Base-by-base conservation (phyloP, 345 rosid genomes). In the Excoecaria agallocha region DNA sequence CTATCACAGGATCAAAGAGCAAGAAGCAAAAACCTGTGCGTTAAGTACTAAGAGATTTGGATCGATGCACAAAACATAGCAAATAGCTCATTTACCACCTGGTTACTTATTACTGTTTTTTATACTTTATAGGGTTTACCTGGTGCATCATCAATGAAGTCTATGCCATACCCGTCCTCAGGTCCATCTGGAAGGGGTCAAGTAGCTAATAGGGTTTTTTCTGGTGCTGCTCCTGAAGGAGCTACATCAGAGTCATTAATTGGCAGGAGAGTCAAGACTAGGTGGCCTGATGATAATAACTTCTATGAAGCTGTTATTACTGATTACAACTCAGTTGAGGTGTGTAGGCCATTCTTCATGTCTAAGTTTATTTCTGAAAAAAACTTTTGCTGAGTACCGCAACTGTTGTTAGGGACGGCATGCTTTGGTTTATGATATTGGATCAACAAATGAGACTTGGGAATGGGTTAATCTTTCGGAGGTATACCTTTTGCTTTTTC, bases 271-370 rank as follows among this genome's bases (percentile, higher is more conserved):
- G 97, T 91, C 69, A 86, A 83, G 86, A 93, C 94, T 55, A 86
- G 87, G 74, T 93, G 98, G 98, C 98, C 98, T 52, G 96, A 93
- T 74, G 98, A 93, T 86, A 93, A 93, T 84, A 87, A 88, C 80
- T 93, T 93, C 74, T 91, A 93, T 76, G 94, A 91, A 79, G 98
- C 98, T 82, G 80, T 88, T 72, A 93, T 93, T 81, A 86, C 91
- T 59, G 86, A 85, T 71, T 93, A 89, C 67, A 78, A 85, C 71
- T 83, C 89, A 52, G 79, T 59, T 54, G 88, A 91, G 90, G 98
- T 89, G 61, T 67, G 67, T 73, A 74, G 57, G 39, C 77, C 25
- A 59, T 67, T 76, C 54, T 67, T 79, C 66, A 62, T 55, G 68
- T 74, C 48, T 35, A 46, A 55, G 25, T 56, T 60, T 57, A 79